Base-by-base conservation (phyloP, 257 asterid genomes). In the Knoxia roxburghii region DNA sequence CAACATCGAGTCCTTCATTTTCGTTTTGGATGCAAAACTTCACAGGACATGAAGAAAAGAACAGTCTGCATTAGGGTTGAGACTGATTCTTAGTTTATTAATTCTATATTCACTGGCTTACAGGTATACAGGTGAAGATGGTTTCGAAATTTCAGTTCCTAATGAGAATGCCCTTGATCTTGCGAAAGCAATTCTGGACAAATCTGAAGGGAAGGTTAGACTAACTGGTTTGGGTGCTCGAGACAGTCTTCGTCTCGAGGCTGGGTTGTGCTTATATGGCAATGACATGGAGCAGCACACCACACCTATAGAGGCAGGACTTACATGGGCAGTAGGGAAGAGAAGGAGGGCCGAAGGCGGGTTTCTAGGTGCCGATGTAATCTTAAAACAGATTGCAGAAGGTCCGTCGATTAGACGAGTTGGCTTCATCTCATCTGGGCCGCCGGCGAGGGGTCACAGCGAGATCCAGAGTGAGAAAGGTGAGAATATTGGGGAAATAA, bases 91-190 rank as follows among this genome's bases (percentile, higher is more conserved):
- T 13, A 26, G 33, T 0, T 23, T 26, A 62, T 23, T 18, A 55
- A 71, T 65, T 69, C 59, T 51, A 35, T 8, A 48, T 43, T 12
- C 49, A 71, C 50, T 76, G 72, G 65, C 78, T 75, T 63, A 62
- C 87, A 94, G 99, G 87, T 94, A 90, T 72, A 94, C 97, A 0
- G 97, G 99, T 35, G 99, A 94, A 84, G 99, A 94, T 73, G 99
- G 99, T 63, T 94, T 94, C 54, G 99, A 94, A 80, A 90, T 94
- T 46, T 94, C 99, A 32, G 96, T 90, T 43, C 97, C 99, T 43
- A 84, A 90, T 23, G 97, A 90, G 78, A 69, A 85, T 27, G 97
- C 97, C 23, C 84, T 88, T 48, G 99, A 88, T 75, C 95, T 94
- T 7, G 93, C 97, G 23, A 94, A 94, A 78, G 95, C 99, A 68